Conservation (phyloP, 352 stramenopile species). For the Aphanomyces cochlioides region DNA sequence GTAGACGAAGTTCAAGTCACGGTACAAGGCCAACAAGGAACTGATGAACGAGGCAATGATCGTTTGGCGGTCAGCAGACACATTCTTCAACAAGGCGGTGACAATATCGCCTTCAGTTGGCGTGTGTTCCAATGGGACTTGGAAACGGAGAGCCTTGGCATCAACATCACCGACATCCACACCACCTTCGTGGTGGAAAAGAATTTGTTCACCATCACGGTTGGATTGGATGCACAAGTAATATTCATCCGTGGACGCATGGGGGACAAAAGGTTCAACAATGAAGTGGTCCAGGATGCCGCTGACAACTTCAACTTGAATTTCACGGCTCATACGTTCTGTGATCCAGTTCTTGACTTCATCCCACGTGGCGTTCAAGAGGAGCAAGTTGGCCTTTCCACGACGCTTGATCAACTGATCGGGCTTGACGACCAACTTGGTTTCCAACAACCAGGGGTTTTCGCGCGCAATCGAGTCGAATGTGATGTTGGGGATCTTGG, state of each 20-base stretch:
- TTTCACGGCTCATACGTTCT: conserved; percentile 90
- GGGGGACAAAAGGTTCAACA: conserved; percentile 95
- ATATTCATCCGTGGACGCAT: conserved; percentile 92
- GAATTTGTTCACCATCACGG: conserved; percentile 92
- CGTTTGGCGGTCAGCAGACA: conserved; percentile 70
- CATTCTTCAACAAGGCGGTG: conserved; percentile 64
- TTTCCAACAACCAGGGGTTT: conserved; percentile 80
- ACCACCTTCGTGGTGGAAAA: conserved; percentile 95
- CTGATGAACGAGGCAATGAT: conserved; percentile 89
- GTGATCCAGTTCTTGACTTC: conserved; percentile 93
- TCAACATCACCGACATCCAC: conserved; percentile 96
- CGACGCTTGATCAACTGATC: conserved; percentile 97
- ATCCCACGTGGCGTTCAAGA: conserved; percentile 91
- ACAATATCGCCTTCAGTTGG: conserved; percentile 73
- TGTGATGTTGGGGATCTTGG: conserved; percentile 39
- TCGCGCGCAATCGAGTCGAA: conserved; percentile 60
- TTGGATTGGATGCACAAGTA: conserved; percentile 97
- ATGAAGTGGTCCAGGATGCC: conserved; percentile 96
- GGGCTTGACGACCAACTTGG: conserved; percentile 94
- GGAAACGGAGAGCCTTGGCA: conserved; percentile 87
- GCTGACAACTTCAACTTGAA: conserved; percentile 87
- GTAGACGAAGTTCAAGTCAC: conserved; percentile 95
- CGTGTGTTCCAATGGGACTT: conserved; percentile 75
- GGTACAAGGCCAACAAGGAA: conserved; percentile 89
- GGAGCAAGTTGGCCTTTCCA: conserved; percentile 93